Conservation (phyloP, 2,329 filamentous ascomycete species). For the Chaetomiaceae sp. region DNA sequence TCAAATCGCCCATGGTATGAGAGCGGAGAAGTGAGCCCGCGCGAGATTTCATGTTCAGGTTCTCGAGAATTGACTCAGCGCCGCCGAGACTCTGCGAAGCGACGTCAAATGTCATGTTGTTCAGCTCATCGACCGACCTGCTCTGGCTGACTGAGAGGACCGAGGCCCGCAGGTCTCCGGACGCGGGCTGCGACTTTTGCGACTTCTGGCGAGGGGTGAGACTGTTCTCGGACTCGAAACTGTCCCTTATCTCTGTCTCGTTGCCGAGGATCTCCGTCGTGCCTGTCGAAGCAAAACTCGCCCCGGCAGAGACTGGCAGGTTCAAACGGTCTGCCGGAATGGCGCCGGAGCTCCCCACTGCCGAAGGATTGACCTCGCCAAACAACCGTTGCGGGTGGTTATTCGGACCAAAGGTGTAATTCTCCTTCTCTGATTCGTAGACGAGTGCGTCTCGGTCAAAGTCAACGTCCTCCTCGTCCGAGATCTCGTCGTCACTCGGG, state of each 20-base stretch:
- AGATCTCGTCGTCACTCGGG: slow-evolving; percentile 26
- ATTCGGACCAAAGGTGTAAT: slow-evolving; percentile 58
- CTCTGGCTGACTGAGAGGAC: slow-evolving; percentile 26
- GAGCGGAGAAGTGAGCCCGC: slow-evolving; percentile 24
- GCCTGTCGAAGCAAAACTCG: slow-evolving; percentile 23
- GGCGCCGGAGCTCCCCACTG: slow-evolving; percentile 47
- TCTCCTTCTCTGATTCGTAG: slow-evolving; percentile 75
- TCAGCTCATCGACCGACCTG: slow-evolving; percentile 44
- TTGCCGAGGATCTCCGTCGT: slow-evolving; percentile 33
- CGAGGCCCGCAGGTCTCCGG: slow-evolving; percentile 19
- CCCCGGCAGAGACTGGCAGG: slow-evolving; percentile 34
- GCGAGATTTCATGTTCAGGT: slow-evolving; percentile 39
- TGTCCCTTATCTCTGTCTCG: slow-evolving; percentile 39
- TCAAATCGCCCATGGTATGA: slow-evolving; percentile 29
- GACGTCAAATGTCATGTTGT: slow-evolving; percentile 46
- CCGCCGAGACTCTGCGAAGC: slow-evolving; percentile 51
- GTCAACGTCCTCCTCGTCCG: slow-evolving; percentile 28
- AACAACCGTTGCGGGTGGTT: slow-evolving; percentile 41
- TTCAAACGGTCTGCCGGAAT: slow-evolving; percentile 45
- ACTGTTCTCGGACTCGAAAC: slow-evolving; percentile 41
- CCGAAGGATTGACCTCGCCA: slow-evolving; percentile 50
- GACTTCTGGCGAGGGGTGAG: slow-evolving; percentile 28
- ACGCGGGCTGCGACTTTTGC: slow-evolving; percentile 14
- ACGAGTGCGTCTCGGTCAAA: slow-evolving; percentile 36
- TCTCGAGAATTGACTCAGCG: slow-evolving; percentile 39